Conservation (phyloP, 2,329 filamentous ascomycete genomes). For the Chaetomiaceae sp. region DNA sequence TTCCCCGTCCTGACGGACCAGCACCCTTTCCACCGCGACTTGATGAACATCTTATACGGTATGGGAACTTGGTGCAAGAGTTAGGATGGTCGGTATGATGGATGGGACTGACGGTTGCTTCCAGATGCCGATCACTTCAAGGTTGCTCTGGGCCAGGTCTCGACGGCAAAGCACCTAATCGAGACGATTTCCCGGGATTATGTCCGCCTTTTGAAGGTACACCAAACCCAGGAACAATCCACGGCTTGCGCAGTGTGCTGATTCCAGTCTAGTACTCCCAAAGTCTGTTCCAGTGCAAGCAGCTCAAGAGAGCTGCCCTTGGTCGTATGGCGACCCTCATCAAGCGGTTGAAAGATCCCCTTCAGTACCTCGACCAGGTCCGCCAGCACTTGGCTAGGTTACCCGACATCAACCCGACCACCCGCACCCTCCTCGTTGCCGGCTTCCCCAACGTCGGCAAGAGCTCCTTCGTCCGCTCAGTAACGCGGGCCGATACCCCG, state of each 20-base stretch:
- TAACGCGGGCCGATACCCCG: constrained; percentile 92
- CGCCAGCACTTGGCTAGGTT: constrained; percentile 94
- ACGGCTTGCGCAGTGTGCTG: not conserved
- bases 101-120: constrained; percentile 5
- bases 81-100: not conserved
- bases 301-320: constrained; percentile 91
- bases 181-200: constrained; percentile 97
- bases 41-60: constrained; percentile 94
- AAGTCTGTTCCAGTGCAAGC: constrained; percentile 97
- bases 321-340: constrained; percentile 95
- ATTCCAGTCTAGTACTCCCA: constrained; percentile 72
- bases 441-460: constrained; percentile 98
- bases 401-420: constrained; percentile 97
- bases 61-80: not conserved
- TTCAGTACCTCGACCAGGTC: constrained; percentile 93
- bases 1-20: constrained; percentile 88
- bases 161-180: constrained; percentile 92
- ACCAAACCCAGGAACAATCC: not conserved
- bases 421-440: constrained; percentile 89
- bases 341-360: constrained; percentile 88
- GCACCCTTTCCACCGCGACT: constrained; percentile 50
- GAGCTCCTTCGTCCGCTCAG: constrained; percentile 87
- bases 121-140: constrained; percentile 86
- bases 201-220: constrained; percentile 68
- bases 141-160: constrained; percentile 92